phyloP scores from a whole-genome alignment of 345 rosid genomes.

The Raphanus raphanistrum region DNA sequence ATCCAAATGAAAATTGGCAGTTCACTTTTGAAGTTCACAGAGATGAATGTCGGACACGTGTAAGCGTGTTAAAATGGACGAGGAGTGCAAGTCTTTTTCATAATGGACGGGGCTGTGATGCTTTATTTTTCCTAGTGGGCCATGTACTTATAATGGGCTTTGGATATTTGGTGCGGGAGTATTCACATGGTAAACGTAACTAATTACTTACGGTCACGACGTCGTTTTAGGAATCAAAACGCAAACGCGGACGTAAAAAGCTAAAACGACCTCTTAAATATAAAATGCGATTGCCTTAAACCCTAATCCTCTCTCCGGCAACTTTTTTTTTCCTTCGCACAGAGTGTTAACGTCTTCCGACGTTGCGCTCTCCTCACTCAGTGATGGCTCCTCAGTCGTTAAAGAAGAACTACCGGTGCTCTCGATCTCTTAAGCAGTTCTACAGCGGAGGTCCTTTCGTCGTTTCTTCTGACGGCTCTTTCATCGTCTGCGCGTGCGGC shows the following conservation, averaged over 20 bases:
- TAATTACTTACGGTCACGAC: background rate
- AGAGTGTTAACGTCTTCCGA: background rate
- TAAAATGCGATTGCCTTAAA: background rate
- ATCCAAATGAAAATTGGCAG: conserved; percentile 22
- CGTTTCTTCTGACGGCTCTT: conserved; percentile 81
- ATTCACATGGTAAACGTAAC: too few relatives aligned
- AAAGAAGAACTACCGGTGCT: conserved; percentile 73
- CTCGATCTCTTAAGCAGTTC: conserved; percentile 72
- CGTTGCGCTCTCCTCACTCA: background rate
- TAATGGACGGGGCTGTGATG: conserved; percentile 16
- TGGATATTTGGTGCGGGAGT: background rate
- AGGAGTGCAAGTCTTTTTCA: background rate
- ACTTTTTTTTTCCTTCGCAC: too few relatives aligned
- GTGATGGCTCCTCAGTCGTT: conserved; percentile 21
- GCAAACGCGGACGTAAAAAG: background rate
- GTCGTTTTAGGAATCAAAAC: background rate
- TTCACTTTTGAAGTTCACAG: too few relatives aligned
- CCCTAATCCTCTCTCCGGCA: background rate
- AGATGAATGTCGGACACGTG: too few relatives aligned
- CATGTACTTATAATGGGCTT: conserved; percentile 17
- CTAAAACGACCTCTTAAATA: too few relatives aligned
- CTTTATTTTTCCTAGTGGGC: background rate
- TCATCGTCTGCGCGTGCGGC: conserved; percentile 74
- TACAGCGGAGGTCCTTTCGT: conserved; percentile 86
- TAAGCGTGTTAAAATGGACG: background rate